A percentile compares a stretch with the other conserved stretches of the same genome.
These are phyloP conservation scores for Lentinus brumalis DNA, from an alignment of 768 basidiomycete genomes.

Conservation along the genomic window DNA sequence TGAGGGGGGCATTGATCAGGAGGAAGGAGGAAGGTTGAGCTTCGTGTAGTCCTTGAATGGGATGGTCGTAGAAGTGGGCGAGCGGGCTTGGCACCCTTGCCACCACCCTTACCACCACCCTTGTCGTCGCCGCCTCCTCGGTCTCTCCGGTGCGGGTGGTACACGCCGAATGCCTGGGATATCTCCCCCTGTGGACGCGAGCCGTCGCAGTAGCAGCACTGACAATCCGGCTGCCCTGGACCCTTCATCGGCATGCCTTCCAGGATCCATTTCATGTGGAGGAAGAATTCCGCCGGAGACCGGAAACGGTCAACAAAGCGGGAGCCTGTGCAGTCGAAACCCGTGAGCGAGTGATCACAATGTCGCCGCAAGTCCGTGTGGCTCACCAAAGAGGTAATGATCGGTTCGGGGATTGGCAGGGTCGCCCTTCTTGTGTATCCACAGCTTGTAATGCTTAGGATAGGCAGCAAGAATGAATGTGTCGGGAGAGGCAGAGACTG, in stretches of 20 bases:
- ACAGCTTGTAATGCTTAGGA: slow-evolving; percentile 25
- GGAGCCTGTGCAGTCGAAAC: slow-evolving; percentile 15
- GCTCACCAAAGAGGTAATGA: slow-evolving; percentile 27
- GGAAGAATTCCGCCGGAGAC: slow-evolving; percentile 28
- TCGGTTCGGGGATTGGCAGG: slow-evolving; percentile 23
- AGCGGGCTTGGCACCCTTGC: slow-evolving; percentile 1
- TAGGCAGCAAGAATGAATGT: slow-evolving; percentile 13
- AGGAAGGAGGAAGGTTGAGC: not conserved
- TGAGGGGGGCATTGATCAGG: not conserved
- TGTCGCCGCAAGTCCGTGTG: not conserved
- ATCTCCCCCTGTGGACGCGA: slow-evolving; percentile 24
- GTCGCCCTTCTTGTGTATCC: slow-evolving; percentile 25
- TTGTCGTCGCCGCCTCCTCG: slow-evolving; percentile 1
- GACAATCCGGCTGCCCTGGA: slow-evolving; percentile 20
- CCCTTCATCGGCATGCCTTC: slow-evolving; percentile 19
- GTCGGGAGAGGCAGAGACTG: not conserved
- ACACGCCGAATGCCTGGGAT: slow-evolving; percentile 9
- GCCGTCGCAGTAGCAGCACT: slow-evolving; percentile 28
- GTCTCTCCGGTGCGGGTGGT: slow-evolving; percentile 9
- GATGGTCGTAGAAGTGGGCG: slow-evolving; percentile 8
- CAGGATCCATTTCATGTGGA: slow-evolving; percentile 27
- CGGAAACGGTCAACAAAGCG: slow-evolving; percentile 21
- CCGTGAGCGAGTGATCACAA: not conserved
- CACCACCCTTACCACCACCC: slow-evolving; percentile 5
- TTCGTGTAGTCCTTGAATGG: slow-evolving; percentile 26